Evolutionary conservation across 176 grass and related monocot species (phyloP).

Genomic region (Dendrocalamus sinicus): DNA sequence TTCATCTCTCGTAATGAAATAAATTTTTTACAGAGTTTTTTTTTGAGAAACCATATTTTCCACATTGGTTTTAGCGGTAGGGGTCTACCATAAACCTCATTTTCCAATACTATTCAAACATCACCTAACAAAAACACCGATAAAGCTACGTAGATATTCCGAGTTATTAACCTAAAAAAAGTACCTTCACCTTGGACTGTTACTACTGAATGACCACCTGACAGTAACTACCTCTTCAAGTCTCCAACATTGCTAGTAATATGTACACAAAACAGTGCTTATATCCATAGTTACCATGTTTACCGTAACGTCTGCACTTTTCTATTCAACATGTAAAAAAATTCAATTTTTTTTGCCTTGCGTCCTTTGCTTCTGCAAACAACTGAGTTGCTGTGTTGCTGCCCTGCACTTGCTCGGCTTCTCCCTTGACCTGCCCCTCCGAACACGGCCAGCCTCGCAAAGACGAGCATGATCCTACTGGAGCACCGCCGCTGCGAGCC

Average conservation of each 20-base stretch:
- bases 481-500: slow-evolving; percentile 72
- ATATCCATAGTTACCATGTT: neutral
- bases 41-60: neutral
- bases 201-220: neutral
- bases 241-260: too few species aligned
- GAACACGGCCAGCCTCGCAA: slow-evolving; percentile 51
- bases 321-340: too few species aligned
- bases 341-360: too few species aligned
- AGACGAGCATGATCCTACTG: slow-evolving; percentile 69
- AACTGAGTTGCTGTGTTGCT: too few species aligned
- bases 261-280: too few species aligned
- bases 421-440: too few species aligned
- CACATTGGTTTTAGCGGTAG: neutral
- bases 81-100: neutral
- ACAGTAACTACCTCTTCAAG: too few species aligned
- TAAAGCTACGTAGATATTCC: neutral
- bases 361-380: too few species aligned
- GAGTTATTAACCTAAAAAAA: slow-evolving; percentile 43
- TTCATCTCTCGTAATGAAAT: neutral
- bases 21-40: neutral
- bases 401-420: too few species aligned
- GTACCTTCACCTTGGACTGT: neutral
- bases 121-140: neutral
- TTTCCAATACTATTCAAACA: neutral
- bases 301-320: neutral